These are phyloP conservation scores for Beauveria scarabaeidicola DNA, from an alignment of 2,329 filamentous ascomycete genomes.

Conservation along the genomic window DNA sequence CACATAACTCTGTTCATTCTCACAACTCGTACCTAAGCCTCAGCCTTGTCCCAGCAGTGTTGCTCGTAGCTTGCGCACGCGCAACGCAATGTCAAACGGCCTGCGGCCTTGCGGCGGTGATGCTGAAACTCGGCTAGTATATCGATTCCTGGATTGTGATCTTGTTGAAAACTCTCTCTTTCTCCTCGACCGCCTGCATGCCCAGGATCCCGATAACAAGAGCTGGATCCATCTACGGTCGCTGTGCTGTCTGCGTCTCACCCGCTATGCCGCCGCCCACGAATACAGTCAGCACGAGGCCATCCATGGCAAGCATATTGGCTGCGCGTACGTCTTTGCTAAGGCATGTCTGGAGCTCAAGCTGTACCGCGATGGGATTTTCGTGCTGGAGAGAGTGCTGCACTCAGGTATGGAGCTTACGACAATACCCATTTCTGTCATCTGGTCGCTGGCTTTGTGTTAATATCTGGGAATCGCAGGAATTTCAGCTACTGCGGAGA, in stretches of 20 bases:
- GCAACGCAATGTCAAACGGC: neutral
- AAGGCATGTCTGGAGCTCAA: neutral
- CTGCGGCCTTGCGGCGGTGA: too few species aligned
- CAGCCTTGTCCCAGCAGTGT: neutral
- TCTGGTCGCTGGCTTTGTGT: neutral
- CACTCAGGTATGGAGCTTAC: neutral
- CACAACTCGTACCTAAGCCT: neutral
- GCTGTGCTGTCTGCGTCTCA: neutral
- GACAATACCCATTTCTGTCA: too few species aligned
- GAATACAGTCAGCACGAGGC: neutral
- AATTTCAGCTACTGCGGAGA: neutral
- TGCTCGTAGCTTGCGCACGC: neutral
- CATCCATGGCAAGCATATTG: neutral
- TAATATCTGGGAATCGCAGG: neutral
- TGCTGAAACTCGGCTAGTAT: neutral
- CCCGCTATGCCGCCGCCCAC: neutral
- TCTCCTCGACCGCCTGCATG: neutral
- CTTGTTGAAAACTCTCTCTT: neutral
- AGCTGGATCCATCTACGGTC: neutral
- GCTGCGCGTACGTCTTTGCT: neutral
- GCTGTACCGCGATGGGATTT: neutral
- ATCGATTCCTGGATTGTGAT: neutral
- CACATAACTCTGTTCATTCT: neutral
- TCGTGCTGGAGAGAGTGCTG: neutral
- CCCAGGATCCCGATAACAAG: neutral